phyloP scores from a whole-genome alignment of 1,139 yeast species.

The Sugiyamaella pinicola region DNA sequence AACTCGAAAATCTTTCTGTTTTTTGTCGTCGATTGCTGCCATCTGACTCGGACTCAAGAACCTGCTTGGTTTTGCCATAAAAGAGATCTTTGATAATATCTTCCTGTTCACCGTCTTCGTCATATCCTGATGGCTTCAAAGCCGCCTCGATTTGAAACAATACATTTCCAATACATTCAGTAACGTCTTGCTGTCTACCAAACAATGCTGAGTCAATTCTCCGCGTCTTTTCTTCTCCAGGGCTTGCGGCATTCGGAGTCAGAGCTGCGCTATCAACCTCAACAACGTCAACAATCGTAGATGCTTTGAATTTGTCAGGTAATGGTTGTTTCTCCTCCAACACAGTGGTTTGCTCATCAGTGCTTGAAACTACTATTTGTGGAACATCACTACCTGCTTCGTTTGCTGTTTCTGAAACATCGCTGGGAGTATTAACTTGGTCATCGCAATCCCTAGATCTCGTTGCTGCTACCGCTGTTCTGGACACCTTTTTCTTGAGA shows the following conservation, averaged over 20 bases:
- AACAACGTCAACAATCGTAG: conserved; percentile 9
- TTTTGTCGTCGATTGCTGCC: conserved; percentile 55
- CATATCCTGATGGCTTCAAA: conserved; percentile 65
- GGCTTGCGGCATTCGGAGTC: conserved; percentile 4
- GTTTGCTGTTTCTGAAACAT: not conserved
- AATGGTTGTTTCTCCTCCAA: not conserved
- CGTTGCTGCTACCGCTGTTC: not conserved
- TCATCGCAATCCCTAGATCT: not conserved
- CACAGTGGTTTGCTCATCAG: conserved; percentile 2
- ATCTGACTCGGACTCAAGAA: conserved; percentile 45
- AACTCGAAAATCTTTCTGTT: conserved; percentile 73
- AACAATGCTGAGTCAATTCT: conserved; percentile 42
- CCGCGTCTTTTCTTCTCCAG: conserved; percentile 28
- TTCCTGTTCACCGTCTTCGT: conserved; percentile 72
- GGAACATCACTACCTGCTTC: not conserved
- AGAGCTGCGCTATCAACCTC: conserved; percentile 12
- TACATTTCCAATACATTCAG: conserved; percentile 95
- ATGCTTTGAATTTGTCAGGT: conserved; percentile 3
- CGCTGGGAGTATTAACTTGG: not conserved
- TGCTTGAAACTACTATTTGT: not conserved
- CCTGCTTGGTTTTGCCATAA: conserved; percentile 70
- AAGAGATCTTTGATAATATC: conserved; percentile 79
- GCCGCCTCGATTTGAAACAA: conserved; percentile 94
- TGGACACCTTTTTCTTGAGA: conserved; percentile 17
- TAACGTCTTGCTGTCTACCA: conserved; percentile 95